phyloP scores from a whole-genome alignment of 805 yeast genomes.

The Kuraishia cidri region DNA sequence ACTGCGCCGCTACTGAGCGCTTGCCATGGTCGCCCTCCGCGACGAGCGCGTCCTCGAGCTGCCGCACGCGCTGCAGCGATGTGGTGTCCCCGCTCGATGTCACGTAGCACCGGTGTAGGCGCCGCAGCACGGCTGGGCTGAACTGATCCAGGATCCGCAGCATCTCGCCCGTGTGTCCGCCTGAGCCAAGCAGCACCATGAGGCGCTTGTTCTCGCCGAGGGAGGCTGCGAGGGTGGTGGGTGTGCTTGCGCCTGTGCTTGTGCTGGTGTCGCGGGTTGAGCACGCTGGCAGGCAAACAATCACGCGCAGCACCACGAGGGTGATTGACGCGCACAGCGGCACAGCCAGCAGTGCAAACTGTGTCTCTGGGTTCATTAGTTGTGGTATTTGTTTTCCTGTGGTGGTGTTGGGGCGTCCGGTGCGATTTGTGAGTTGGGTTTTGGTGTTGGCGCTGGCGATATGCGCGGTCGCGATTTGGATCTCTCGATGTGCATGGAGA shows the following conservation, averaged over 20 bases:
- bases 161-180: slow-evolving; percentile 98
- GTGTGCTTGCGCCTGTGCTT: neutral
- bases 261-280: neutral
- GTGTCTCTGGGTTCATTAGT: slow-evolving; percentile 8
- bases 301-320: slow-evolving; percentile 7
- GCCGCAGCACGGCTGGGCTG: slow-evolving; percentile 10
- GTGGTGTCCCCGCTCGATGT: slow-evolving; percentile 37
- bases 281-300: slow-evolving; percentile 14
- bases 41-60: slow-evolving; percentile 20
- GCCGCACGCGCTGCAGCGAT: slow-evolving; percentile 28
- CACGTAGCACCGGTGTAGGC: slow-evolving; percentile 15
- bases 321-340: slow-evolving; percentile 5
- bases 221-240: neutral
- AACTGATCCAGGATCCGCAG: slow-evolving; percentile 48
- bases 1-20: too few relatives aligned
- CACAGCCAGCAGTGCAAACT: slow-evolving; percentile 10
- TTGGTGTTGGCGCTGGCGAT: too few relatives aligned
- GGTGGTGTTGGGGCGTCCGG: too few relatives aligned
- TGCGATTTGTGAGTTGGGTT: too few relatives aligned
- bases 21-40: slow-evolving; percentile 8
- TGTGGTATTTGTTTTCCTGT: neutral
- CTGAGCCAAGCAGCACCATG: slow-evolving; percentile 80
- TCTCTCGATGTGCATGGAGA: too few relatives aligned
- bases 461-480: too few relatives aligned
- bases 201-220: slow-evolving; percentile 9